Evolutionary conservation across 495 filamentous ascomycete genomes (phyloP).

Genomic region (Penicillium angulare): DNA sequence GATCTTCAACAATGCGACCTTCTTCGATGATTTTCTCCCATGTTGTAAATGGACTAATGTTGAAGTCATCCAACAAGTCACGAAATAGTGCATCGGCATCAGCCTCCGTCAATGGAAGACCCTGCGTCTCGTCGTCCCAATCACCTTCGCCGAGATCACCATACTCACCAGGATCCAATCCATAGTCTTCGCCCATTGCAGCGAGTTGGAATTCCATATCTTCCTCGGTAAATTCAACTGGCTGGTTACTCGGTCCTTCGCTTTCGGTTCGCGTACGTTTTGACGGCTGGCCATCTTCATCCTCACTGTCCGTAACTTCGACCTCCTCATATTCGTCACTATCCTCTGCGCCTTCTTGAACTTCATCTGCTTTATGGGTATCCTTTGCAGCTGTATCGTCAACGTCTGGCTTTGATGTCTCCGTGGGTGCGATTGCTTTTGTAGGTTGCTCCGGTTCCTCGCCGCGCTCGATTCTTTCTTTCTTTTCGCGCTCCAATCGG

Average conservation of each 20-base stretch:
- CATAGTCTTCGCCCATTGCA: conserved; percentile 80
- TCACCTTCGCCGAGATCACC: conserved; percentile 62
- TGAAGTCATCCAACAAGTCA: conserved; percentile 78
- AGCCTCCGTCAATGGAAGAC: conserved; percentile 61
- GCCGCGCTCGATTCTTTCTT: conserved; percentile 42
- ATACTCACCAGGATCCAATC: conserved; percentile 66
- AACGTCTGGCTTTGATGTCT: neutral
- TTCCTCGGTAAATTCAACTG: conserved; percentile 89
- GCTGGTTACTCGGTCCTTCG: conserved; percentile 49
- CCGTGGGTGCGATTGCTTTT: conserved; percentile 7
- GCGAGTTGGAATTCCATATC: conserved; percentile 92
- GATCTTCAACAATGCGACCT: conserved; percentile 79
- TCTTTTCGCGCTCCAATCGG: conserved; percentile 49
- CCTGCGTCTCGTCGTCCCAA: conserved; percentile 71
- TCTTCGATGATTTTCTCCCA: conserved; percentile 88
- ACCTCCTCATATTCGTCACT: conserved; percentile 84
- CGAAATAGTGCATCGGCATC: conserved; percentile 75
- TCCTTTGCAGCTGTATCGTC: neutral
- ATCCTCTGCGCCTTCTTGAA: conserved; percentile 31
- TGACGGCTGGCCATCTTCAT: conserved; percentile 49
- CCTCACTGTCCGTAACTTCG: conserved; percentile 75
- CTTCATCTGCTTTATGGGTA: conserved; percentile 2
- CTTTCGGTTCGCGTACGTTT: conserved; percentile 70
- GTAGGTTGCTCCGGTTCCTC: conserved; percentile 29
- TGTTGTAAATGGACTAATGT: conserved; percentile 82